Evolutionary conservation across 1,284 basidiomycete genomes (phyloP).

Genomic region (Coriolopsis trogii): DNA sequence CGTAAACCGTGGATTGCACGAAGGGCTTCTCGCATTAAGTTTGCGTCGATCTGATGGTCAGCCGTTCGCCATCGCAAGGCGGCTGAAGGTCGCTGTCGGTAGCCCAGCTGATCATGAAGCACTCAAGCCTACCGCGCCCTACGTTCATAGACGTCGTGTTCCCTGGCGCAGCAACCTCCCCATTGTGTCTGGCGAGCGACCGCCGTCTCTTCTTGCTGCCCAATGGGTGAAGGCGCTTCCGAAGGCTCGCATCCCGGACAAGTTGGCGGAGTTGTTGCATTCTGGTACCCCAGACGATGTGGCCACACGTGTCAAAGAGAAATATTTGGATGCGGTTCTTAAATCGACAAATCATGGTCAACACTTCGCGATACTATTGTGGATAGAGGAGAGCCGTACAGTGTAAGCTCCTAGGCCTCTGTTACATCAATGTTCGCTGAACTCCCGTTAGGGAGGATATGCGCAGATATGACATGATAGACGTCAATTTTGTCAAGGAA

Average conservation of each 20-base stretch:
- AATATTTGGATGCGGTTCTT: conserved; percentile 4
- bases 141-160: conserved; percentile 47
- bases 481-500: conserved; percentile 40
- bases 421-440: background rate
- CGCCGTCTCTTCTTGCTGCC: conserved; percentile 34
- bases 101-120: conserved; percentile 49
- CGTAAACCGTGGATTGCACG: conserved; percentile 47
- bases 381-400: conserved; percentile 61
- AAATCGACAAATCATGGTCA: conserved; percentile 3
- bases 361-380: conserved; percentile 40
- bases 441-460: conserved; percentile 52
- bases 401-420: conserved; percentile 45
- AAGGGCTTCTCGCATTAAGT: conserved; percentile 41
- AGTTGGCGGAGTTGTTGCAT: conserved; percentile 6
- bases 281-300: background rate
- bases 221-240: conserved; percentile 32
- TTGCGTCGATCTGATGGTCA: conserved; percentile 34
- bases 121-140: conserved; percentile 53
- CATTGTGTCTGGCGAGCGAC: conserved; percentile 50
- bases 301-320: conserved; percentile 1
- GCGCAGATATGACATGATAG: conserved; percentile 54
- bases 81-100: conserved; percentile 38
- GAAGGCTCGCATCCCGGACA: conserved; percentile 24
- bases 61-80: conserved; percentile 40
- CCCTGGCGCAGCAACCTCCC: conserved; percentile 42